Evolutionary conservation across 768 basidiomycete species (phyloP).

Genomic region (Tylopilus rubrobrunneus): DNA sequence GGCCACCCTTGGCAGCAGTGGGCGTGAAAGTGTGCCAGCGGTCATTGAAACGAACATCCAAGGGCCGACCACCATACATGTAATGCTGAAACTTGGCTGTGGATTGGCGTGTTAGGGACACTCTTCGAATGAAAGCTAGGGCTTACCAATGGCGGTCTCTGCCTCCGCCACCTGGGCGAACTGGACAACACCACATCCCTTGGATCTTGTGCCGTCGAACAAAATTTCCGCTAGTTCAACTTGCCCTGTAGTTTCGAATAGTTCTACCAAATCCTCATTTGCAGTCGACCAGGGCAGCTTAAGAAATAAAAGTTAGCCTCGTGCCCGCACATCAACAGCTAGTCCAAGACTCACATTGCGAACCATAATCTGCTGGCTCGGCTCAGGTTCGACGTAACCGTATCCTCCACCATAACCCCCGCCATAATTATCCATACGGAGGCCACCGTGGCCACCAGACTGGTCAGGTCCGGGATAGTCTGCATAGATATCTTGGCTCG

Average conservation of each 20-base stretch:
- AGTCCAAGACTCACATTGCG: slow-evolving; percentile 75
- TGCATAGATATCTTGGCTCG: slow-evolving; percentile 85
- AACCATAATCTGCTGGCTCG: slow-evolving; percentile 97
- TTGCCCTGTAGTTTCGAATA: slow-evolving; percentile 96
- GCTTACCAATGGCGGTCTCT: slow-evolving; percentile 85
- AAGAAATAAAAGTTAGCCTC: background rate
- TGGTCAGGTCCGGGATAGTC: slow-evolving; percentile 90
- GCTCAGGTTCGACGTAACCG: slow-evolving; percentile 62
- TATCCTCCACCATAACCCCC: slow-evolving; percentile 41
- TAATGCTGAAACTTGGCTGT: slow-evolving; percentile 92
- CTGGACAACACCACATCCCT: slow-evolving; percentile 95
- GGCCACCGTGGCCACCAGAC: slow-evolving; percentile 34
- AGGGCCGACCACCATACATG: slow-evolving; percentile 87
- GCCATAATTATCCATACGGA: slow-evolving; percentile 35
- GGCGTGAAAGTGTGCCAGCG: slow-evolving; percentile 93
- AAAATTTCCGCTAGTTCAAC: slow-evolving; percentile 95
- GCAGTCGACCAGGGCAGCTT: slow-evolving; percentile 99
- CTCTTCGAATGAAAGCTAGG: background rate
- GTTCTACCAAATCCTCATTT: slow-evolving; percentile 95
- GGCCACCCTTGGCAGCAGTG: slow-evolving; percentile 84
- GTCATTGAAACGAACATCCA: slow-evolving; percentile 93
- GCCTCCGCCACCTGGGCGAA: slow-evolving; percentile 85
- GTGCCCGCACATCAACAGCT: background rate
- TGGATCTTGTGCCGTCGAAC: slow-evolving; percentile 87
- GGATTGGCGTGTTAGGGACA: background rate